phyloP scores from a whole-genome alignment of 2,329 filamentous ascomycete genomes.

The Alternaria ventricosa region DNA sequence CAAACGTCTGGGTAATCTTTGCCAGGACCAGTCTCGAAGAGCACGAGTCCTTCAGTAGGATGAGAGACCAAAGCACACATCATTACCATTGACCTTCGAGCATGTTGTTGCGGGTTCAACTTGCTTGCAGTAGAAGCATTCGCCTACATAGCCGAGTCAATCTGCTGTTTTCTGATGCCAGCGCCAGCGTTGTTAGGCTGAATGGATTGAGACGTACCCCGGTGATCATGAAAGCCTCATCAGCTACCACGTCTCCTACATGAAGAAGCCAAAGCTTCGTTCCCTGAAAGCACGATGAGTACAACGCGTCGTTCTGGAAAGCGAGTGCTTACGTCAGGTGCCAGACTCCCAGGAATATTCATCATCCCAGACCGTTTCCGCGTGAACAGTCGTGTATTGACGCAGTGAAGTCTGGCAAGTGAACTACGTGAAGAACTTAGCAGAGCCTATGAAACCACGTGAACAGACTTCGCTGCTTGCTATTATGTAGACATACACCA shows the following conservation, averaged over 20 bases:
- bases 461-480: too few relatives aligned
- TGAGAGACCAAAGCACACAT: slow-evolving; percentile 37
- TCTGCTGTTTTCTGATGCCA: too few relatives aligned
- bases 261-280: slow-evolving; percentile 30
- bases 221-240: slow-evolving; percentile 45
- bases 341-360: too few relatives aligned
- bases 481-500: too few relatives aligned
- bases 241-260: slow-evolving; percentile 43
- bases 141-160: too few relatives aligned
- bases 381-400: too few relatives aligned
- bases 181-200: background rate
- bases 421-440: background rate
- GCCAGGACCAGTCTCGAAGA: slow-evolving; percentile 46
- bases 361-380: too few relatives aligned
- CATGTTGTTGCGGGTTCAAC: background rate
- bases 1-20: slow-evolving; percentile 37
- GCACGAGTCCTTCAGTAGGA: slow-evolving; percentile 43
- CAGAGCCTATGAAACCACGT: too few relatives aligned
- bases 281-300: background rate
- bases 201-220: slow-evolving; percentile 19
- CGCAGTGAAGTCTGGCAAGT: too few relatives aligned
- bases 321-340: too few relatives aligned
- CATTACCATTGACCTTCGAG: slow-evolving; percentile 31
- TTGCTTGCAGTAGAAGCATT: too few relatives aligned
- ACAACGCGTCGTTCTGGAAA: background rate